These are phyloP conservation scores for Colletotrichum sp. DNA, from an alignment of 2,329 filamentous ascomycete genomes.

Conservation along the genomic window DNA sequence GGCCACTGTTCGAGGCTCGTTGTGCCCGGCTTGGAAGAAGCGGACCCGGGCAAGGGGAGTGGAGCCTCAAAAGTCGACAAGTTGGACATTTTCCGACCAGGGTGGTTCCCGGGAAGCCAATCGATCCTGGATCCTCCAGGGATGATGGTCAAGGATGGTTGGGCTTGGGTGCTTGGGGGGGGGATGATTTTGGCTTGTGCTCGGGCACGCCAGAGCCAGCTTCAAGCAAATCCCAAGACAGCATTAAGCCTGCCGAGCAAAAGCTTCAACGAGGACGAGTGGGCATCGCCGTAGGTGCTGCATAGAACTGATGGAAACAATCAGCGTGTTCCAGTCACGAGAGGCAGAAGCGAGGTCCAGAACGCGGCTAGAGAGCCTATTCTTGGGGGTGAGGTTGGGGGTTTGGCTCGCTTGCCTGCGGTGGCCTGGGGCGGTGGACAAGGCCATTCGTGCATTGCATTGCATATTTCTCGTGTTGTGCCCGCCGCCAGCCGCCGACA, in stretches of 20 bases:
- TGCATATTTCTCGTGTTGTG: slow-evolving; percentile 16
- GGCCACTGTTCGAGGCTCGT: background rate
- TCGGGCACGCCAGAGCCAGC: background rate
- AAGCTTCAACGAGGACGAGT: background rate
- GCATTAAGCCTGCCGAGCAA: background rate
- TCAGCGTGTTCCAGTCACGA: background rate
- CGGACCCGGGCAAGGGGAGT: background rate
- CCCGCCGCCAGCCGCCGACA: background rate
- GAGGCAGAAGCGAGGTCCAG: background rate
- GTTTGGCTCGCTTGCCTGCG: background rate
- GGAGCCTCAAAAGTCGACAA: background rate
- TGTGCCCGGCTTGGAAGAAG: background rate
- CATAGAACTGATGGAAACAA: background rate
- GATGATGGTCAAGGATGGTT: background rate
- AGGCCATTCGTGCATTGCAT: slow-evolving; percentile 10
- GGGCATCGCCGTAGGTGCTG: background rate
- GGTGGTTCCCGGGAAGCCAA: slow-evolving; percentile 9
- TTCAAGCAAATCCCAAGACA: background rate
- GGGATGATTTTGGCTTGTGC: background rate
- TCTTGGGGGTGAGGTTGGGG: background rate
- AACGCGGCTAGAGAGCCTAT: background rate
- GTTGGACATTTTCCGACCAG: background rate
- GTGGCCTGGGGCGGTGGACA: background rate
- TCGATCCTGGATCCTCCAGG: slow-evolving; percentile 11
- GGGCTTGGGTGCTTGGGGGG: background rate